A percentile compares a stretch with the other conserved stretches of the same genome.
Conservation (phyloP, 768 basidiomycete species). For the Boletus eberwhitei region DNA sequence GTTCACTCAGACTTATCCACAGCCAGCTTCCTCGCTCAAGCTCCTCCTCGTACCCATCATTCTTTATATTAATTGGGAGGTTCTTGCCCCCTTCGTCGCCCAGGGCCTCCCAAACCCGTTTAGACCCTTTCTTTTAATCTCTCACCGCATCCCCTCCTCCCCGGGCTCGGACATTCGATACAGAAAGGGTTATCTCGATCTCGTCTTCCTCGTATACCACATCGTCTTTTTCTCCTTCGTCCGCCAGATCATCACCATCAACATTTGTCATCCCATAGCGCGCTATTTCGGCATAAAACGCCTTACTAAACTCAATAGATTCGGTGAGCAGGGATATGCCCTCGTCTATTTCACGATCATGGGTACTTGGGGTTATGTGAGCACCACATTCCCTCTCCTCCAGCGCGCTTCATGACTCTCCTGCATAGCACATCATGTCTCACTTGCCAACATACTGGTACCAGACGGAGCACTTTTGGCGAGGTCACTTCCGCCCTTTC, state of each 20-base stretch:
- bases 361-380: constrained; percentile 74
- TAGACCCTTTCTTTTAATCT: constrained; percentile 64
- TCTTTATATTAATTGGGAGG: constrained; percentile 63
- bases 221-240: constrained; percentile 88
- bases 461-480: constrained; percentile 80
- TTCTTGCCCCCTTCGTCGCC: constrained; percentile 46
- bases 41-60: constrained; percentile 59
- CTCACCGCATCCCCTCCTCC: constrained; percentile 54
- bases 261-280: constrained; percentile 65
- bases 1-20: neutral
- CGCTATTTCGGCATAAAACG: constrained; percentile 66
- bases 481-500: constrained; percentile 42
- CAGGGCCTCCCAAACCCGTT: constrained; percentile 68
- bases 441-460: constrained; percentile 85
- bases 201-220: constrained; percentile 78
- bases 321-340: constrained; percentile 91
- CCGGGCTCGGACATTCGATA: constrained; percentile 57
- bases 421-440: constrained; percentile 73
- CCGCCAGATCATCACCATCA: constrained; percentile 69
- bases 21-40: constrained; percentile 60
- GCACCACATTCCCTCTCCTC: constrained; percentile 24
- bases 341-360: constrained; percentile 72
- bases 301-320: constrained; percentile 68
- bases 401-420: neutral
- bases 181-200: constrained; percentile 69